Conservation (phyloP, 1,139 yeast genomes). For the Hyphopichia buzzinii region DNA sequence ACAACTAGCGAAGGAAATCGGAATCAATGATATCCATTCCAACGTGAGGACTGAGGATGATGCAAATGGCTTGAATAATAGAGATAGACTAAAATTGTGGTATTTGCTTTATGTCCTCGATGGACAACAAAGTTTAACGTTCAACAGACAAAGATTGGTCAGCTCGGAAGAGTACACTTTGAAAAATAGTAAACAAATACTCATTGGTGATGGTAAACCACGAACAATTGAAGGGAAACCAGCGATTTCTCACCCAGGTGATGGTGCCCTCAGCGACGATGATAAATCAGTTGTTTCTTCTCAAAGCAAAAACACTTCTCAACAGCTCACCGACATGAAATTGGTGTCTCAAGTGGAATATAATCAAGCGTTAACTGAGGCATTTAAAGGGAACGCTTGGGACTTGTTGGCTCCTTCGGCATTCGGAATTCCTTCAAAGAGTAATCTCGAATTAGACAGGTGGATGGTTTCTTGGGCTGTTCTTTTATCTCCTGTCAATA, state of each 20-base stretch:
- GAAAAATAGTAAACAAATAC: slow-evolving; percentile 36
- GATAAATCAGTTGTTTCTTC: background rate
- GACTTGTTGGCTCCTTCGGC: slow-evolving; percentile 57
- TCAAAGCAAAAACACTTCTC: slow-evolving; percentile 1
- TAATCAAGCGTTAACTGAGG: slow-evolving; percentile 62
- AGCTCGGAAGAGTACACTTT: slow-evolving; percentile 46
- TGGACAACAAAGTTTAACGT: slow-evolving; percentile 67
- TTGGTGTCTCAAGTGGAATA: slow-evolving; percentile 73
- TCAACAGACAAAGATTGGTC: slow-evolving; percentile 56
- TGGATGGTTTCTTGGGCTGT: slow-evolving; percentile 87
- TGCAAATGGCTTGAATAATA: slow-evolving; percentile 21
- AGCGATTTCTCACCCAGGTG: background rate
- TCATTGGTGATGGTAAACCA: slow-evolving; percentile 13
- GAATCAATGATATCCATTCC: slow-evolving; percentile 40
- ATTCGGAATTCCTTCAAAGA: slow-evolving; percentile 66
- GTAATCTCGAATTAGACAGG: slow-evolving; percentile 64
- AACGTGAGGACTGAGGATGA: slow-evolving; percentile 8
- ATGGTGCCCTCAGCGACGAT: background rate
- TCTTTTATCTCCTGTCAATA: slow-evolving; percentile 55
- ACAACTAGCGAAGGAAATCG: slow-evolving; percentile 59
- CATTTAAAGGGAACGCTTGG: slow-evolving; percentile 63
- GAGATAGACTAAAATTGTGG: slow-evolving; percentile 60
- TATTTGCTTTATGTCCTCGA: slow-evolving; percentile 65
- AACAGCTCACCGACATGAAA: slow-evolving; percentile 49
- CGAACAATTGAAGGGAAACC: slow-evolving; percentile 2